Evolutionary conservation across 768 basidiomycete genomes (phyloP).

Genomic region (Kondoa subrosea): DNA sequence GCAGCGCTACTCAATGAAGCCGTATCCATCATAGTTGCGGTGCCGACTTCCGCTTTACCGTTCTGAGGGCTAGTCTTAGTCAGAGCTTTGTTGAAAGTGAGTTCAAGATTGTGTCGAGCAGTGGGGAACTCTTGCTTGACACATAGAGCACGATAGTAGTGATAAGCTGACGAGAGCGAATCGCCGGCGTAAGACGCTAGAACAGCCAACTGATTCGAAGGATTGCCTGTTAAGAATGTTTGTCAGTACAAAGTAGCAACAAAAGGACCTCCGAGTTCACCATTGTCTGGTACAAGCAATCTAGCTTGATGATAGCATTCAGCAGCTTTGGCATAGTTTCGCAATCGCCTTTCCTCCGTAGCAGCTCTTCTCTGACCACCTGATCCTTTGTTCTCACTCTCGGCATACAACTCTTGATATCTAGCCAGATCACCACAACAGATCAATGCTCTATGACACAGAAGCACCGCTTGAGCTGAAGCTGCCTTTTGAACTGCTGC

Average conservation of each 20-base stretch:
- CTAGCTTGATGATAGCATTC: constrained; percentile 75
- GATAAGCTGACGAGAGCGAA: constrained; percentile 57
- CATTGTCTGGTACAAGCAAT: constrained; percentile 64
- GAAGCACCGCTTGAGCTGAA: constrained; percentile 40
- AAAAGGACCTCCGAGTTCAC: constrained; percentile 31
- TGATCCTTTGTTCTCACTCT: constrained; percentile 14
- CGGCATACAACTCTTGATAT: constrained; percentile 73
- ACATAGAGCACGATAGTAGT: constrained; percentile 83
- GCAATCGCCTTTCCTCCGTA: constrained; percentile 36
- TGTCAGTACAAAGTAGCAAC: background rate
- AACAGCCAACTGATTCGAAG: constrained; percentile 91
- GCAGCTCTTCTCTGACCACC: constrained; percentile 24
- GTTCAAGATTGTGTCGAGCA: constrained; percentile 66
- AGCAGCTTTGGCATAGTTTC: constrained; percentile 57
- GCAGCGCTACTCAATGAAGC: constrained; percentile 1
- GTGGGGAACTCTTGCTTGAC: constrained; percentile 72
- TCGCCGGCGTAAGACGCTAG: constrained; percentile 70
- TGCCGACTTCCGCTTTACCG: constrained; percentile 9
- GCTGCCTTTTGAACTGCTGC: background rate
- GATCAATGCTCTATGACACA: constrained; percentile 70
- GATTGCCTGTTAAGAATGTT: constrained; percentile 39
- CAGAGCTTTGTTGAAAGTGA: constrained; percentile 49
- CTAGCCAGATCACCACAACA: constrained; percentile 88
- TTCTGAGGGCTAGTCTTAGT: constrained; percentile 30
- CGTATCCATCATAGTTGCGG: constrained; percentile 41